phyloP scores from a whole-genome alignment of 768 basidiomycete genomes.

The Paxillus rubicundulus region DNA sequence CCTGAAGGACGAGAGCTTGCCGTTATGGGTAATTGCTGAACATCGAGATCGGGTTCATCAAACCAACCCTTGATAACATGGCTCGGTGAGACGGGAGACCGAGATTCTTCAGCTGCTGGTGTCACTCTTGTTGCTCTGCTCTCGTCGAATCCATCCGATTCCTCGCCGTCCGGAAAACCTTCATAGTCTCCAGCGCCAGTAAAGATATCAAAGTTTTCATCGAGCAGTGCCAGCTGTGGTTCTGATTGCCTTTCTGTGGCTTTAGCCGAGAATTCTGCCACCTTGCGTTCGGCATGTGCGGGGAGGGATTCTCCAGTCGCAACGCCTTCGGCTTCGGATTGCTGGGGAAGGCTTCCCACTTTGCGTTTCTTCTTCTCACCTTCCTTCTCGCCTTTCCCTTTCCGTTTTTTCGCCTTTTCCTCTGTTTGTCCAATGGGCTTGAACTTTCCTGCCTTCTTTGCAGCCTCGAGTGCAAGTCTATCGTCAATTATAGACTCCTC shows the following conservation, averaged over 20 bases:
- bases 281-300: not conserved
- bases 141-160: slow-evolving; percentile 38
- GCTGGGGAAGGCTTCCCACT: slow-evolving; percentile 31
- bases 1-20: slow-evolving; percentile 3
- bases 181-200: slow-evolving; percentile 82
- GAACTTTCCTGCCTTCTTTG: slow-evolving; percentile 45
- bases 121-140: slow-evolving; percentile 15
- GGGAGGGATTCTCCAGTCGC: not conserved
- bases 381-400: slow-evolving; percentile 36
- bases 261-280: slow-evolving; percentile 4
- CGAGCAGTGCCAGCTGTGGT: slow-evolving; percentile 26
- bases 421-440: slow-evolving; percentile 52
- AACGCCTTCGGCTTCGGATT: slow-evolving; percentile 3
- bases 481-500: slow-evolving; percentile 17
- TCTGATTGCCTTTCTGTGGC: slow-evolving; percentile 9
- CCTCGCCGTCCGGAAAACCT: slow-evolving; percentile 59
- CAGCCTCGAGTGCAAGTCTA: slow-evolving; percentile 33
- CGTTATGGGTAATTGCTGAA: not conserved
- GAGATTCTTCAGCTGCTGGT: slow-evolving; percentile 9
- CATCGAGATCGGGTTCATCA: slow-evolving; percentile 36
- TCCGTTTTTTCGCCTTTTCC: slow-evolving; percentile 48
- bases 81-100: slow-evolving; percentile 2
- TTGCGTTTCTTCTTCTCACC: slow-evolving; percentile 56
- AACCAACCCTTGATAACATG: slow-evolving; percentile 43
- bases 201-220: slow-evolving; percentile 85